A percentile compares a stretch with the other conserved stretches of the same genome.
Evolutionary conservation across 148 eudicot species (phyloP).

Genomic region (Silene uniflora): DNA sequence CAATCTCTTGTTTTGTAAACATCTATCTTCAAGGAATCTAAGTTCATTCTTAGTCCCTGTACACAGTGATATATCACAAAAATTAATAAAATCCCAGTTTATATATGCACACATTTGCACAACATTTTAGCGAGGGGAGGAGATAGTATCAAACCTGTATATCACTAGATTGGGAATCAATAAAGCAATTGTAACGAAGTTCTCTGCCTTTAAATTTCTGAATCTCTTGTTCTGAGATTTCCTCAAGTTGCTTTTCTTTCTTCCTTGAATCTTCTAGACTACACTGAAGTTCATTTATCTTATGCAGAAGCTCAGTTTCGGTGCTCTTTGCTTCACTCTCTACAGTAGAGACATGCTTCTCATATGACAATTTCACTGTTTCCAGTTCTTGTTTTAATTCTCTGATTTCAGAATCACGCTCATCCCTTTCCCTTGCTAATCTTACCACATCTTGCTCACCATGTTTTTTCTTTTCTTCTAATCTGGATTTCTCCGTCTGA

Average conservation of each 20-base stretch:
- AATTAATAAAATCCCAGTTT: slow-evolving; percentile 4
- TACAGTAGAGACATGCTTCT: slow-evolving; percentile 40
- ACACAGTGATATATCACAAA: slow-evolving; percentile 14
- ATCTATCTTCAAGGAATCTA: slow-evolving; percentile 62
- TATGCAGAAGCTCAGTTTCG: slow-evolving; percentile 51
- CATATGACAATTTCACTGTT: slow-evolving; percentile 40
- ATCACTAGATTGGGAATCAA: slow-evolving; percentile 52
- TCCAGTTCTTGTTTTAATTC: slow-evolving; percentile 55
- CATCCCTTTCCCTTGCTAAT: slow-evolving; percentile 55
- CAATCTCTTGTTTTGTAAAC: slow-evolving; percentile 43
- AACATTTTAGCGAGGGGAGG: not conserved
- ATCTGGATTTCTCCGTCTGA: slow-evolving; percentile 63
- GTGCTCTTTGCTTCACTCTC: slow-evolving; percentile 52
- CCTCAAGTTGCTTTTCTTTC: slow-evolving; percentile 72
- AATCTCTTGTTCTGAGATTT: slow-evolving; percentile 50
- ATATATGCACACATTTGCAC: not conserved
- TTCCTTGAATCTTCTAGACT: slow-evolving; percentile 59
- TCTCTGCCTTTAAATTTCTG: slow-evolving; percentile 62
- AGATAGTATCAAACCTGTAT: slow-evolving; percentile 52
- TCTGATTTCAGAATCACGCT: slow-evolving; percentile 44
- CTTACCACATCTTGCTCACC: slow-evolving; percentile 52
- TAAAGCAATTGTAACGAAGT: slow-evolving; percentile 46
- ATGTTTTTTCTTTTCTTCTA: slow-evolving; percentile 61
- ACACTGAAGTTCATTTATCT: slow-evolving; percentile 52
- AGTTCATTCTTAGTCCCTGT: slow-evolving; percentile 55